These are phyloP conservation scores for Umbelopsis vinacea DNA, from an alignment of 192 early-diverging fungal genomes.

Conservation along the genomic window DNA sequence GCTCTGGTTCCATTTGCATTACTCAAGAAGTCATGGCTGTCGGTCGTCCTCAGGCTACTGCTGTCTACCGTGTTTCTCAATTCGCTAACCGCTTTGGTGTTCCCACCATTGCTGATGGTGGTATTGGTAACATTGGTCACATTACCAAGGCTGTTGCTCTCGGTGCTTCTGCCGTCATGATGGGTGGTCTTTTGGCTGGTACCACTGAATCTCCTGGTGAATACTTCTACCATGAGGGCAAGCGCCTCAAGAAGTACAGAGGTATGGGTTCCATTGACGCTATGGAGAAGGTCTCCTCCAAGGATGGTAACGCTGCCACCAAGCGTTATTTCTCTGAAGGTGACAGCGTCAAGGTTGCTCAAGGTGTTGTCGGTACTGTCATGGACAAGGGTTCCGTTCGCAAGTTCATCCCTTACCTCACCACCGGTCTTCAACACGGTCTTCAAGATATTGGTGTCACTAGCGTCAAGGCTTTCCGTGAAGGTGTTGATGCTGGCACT, in stretches of 20 bases:
- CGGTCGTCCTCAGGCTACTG: slow-evolving; percentile 97
- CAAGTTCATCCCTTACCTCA: slow-evolving; percentile 91
- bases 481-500: slow-evolving; percentile 65
- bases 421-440: slow-evolving; percentile 94
- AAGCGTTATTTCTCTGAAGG: slow-evolving; percentile 96
- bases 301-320: slow-evolving; percentile 73
- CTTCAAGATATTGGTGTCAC: slow-evolving; percentile 95
- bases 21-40: slow-evolving; percentile 99
- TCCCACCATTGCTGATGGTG: slow-evolving; percentile 96
- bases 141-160: slow-evolving; percentile 95
- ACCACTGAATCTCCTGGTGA: slow-evolving; percentile 96
- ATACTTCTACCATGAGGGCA: slow-evolving; percentile 98
- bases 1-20: slow-evolving; percentile 96
- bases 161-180: slow-evolving; percentile 98
- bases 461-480: slow-evolving; percentile 69
- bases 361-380: slow-evolving; percentile 97
- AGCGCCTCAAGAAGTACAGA: slow-evolving; percentile 98
- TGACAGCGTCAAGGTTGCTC: slow-evolving; percentile 98
- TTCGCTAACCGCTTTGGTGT: slow-evolving; percentile 93
- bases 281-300: slow-evolving; percentile 71
- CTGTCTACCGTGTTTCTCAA: slow-evolving; percentile 95
- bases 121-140: slow-evolving; percentile 96
- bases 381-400: slow-evolving; percentile 96
- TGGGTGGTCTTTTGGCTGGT: slow-evolving; percentile 96
- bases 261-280: slow-evolving; percentile 99